Percentiles rank a stretch among this genome's conserved stretches.
These are phyloP conservation scores for Pichia heedii DNA, from an alignment of 805 yeast genomes.

Conservation along the genomic window DNA sequence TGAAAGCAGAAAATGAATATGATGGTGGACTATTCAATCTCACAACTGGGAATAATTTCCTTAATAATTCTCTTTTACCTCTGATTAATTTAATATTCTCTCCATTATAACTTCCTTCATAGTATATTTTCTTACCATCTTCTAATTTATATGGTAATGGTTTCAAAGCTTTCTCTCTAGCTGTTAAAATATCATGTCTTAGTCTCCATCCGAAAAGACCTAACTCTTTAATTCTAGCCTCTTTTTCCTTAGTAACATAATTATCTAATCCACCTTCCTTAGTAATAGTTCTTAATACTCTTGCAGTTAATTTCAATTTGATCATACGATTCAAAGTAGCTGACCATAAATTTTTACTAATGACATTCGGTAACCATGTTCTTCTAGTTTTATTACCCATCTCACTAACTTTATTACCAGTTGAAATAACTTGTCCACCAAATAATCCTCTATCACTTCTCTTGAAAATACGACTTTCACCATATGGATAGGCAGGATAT, in stretches of 20 bases:
- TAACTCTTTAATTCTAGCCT: constrained; percentile 84
- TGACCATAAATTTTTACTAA: constrained; percentile 72
- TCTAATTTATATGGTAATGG: constrained; percentile 26
- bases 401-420: constrained; percentile 75
- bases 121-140: constrained; percentile 38
- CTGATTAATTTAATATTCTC: constrained; percentile 41
- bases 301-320: constrained; percentile 58
- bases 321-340: constrained; percentile 56
- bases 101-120: constrained; percentile 34
- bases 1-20: constrained; percentile 40
- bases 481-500: constrained; percentile 68
- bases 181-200: constrained; percentile 60
- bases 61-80: constrained; percentile 58
- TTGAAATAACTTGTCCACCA: constrained; percentile 77
- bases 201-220: constrained; percentile 91
- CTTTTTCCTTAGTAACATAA: constrained; percentile 75
- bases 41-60: constrained; percentile 43
- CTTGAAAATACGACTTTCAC: constrained; percentile 68
- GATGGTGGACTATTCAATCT: constrained; percentile 33
- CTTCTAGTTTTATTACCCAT: constrained; percentile 63
- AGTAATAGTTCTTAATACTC: constrained; percentile 77
- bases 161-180: constrained; percentile 33
- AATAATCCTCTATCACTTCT: constrained; percentile 81
- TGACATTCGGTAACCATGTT: constrained; percentile 75
- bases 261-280: constrained; percentile 94